Conservation (phyloP, 768 basidiomycete species). For the Dendrothele bispora region DNA sequence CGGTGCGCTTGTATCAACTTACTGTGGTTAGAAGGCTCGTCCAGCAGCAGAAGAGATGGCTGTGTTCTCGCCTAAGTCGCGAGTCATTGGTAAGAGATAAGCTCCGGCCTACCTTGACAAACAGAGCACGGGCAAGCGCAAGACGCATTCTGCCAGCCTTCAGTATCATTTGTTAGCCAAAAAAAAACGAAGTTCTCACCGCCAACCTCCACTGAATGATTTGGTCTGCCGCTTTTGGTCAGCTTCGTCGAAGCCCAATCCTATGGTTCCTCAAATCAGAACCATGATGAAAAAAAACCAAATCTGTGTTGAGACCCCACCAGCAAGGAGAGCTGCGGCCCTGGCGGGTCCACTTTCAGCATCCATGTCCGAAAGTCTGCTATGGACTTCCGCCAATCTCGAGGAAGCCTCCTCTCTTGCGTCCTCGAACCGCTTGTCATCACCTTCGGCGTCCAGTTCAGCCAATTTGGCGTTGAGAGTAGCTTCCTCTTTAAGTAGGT, state of each 20-base stretch:
- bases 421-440: slow-evolving; percentile 80
- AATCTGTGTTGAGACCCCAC: slow-evolving; percentile 32
- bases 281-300: not conserved
- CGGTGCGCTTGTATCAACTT: no score
- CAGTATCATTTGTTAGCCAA: not conserved
- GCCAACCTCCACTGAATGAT: slow-evolving; percentile 96
- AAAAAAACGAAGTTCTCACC: slow-evolving; percentile 38
- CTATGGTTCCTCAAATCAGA: slow-evolving; percentile 33
- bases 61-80: not conserved
- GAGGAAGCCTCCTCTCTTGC: slow-evolving; percentile 82
- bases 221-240: slow-evolving; percentile 84
- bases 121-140: slow-evolving; percentile 91
- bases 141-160: slow-evolving; percentile 77
- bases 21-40: slow-evolving; percentile 90
- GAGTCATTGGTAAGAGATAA: not conserved
- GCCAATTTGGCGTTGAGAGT: slow-evolving; percentile 71
- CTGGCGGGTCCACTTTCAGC: slow-evolving; percentile 96
- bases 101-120: slow-evolving; percentile 71
- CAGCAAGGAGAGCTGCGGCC: slow-evolving; percentile 86
- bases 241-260: slow-evolving; percentile 86
- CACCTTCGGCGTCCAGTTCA: slow-evolving; percentile 70
- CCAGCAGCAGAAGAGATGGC: slow-evolving; percentile 4
- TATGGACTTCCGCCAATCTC: slow-evolving; percentile 86
- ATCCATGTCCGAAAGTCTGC: slow-evolving; percentile 94
- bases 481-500: slow-evolving; percentile 82